phyloP scores from a whole-genome alignment of 176 grass and related monocot genomes.

The Poa annua region DNA sequence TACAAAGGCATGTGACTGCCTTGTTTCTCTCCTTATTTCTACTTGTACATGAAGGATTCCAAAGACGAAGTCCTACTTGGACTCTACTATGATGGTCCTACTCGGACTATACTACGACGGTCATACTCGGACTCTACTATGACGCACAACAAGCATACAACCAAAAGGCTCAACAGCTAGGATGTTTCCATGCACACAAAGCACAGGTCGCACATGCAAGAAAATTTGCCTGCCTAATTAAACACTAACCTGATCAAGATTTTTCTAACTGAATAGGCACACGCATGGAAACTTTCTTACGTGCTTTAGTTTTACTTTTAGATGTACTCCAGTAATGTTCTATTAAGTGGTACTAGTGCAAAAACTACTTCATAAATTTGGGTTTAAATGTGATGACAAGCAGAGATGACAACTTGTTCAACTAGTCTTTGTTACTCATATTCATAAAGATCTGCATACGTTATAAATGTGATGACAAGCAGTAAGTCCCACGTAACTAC shows the following conservation, averaged over 20 bases:
- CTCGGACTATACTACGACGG: not conserved
- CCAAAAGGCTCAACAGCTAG: not conserved
- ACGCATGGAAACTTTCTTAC: not conserved
- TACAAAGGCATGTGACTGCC: not conserved
- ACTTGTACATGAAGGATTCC: not conserved
- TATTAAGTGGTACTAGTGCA: not conserved
- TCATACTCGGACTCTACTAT: not conserved
- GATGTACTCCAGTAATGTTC: not conserved
- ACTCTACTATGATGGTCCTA: not conserved
- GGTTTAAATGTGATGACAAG: not conserved
- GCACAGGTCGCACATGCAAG: not conserved
- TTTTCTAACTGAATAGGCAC: constrained; percentile 1
- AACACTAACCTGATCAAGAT: not conserved
- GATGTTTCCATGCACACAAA: not conserved
- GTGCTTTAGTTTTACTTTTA: not conserved
- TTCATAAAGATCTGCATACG: not conserved
- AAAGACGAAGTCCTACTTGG: not conserved
- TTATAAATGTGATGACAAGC: not conserved
- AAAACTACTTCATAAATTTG: not conserved
- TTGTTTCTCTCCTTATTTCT: not conserved
- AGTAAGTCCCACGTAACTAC: not conserved
- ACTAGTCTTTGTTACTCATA: not conserved
- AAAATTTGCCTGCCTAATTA: not conserved
- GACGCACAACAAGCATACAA: not conserved
- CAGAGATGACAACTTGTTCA: not conserved